Percentiles rank a stretch among this genome's conserved stretches.
These are phyloP conservation scores for Babesia divergens DNA, from an alignment of 169 alveolate species.

Conservation along the genomic window DNA sequence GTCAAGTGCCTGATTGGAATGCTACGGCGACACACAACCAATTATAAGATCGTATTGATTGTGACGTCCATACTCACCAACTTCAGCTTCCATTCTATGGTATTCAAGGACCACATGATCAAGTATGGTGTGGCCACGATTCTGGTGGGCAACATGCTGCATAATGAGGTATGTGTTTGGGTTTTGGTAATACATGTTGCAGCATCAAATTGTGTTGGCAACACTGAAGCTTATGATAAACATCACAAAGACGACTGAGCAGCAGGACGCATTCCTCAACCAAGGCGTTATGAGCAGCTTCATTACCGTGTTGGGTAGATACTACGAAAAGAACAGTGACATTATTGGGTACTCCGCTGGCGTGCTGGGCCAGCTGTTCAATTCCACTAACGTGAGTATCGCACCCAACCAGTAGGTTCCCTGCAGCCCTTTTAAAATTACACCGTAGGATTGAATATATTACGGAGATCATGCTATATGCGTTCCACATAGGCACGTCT, in stretches of 20 bases:
- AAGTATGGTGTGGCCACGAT: conserved; percentile 9
- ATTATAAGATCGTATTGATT: conserved; percentile 24
- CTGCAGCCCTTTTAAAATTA: too few species aligned
- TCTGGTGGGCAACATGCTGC: conserved; percentile 18
- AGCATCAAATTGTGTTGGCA: conserved; percentile 26
- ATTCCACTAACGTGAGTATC: conserved; percentile 1
- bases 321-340: conserved; percentile 6
- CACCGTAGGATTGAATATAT: conserved; percentile 34
- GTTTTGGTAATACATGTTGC: not conserved
- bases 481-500: conserved; percentile 31
- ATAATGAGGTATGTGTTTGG: not conserved
- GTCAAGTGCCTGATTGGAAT: conserved; percentile 19
- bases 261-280: conserved; percentile 31
- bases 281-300: conserved; percentile 36
- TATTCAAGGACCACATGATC: conserved; percentile 43
- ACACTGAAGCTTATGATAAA: conserved; percentile 61
- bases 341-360: conserved; percentile 43
- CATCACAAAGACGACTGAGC: conserved; percentile 42
- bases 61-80: conserved; percentile 37
- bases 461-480: conserved; percentile 36
- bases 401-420: conserved; percentile 9
- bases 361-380: conserved; percentile 57
- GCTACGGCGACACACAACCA: conserved; percentile 4
- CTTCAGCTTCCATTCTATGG: conserved; percentile 38
- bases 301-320: conserved; percentile 16